These are phyloP conservation scores for Margaritispora aquatica DNA, from an alignment of 495 filamentous ascomycete genomes.

Conservation along the genomic window DNA sequence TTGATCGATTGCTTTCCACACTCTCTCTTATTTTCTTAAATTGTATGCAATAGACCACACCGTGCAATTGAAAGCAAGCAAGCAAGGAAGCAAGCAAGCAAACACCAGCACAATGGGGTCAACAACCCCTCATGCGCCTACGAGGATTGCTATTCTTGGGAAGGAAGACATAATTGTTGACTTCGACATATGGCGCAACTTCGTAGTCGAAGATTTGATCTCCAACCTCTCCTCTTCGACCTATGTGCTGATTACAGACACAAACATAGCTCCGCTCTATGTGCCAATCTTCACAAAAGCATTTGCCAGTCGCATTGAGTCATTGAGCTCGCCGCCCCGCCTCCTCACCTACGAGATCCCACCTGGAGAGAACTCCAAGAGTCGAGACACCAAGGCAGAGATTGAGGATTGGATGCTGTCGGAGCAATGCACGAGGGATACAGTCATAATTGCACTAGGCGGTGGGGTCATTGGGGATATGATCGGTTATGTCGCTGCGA, in stretches of 20 bases:
- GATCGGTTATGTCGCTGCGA: conserved; percentile 94
- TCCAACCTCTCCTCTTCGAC: conserved; percentile 73
- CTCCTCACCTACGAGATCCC: conserved; percentile 82
- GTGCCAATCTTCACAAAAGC: conserved; percentile 64
- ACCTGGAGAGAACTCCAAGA: conserved; percentile 90
- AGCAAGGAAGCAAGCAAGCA: no score
- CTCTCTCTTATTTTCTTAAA: background rate
- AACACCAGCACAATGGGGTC: conserved; percentile 21
- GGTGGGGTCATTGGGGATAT: conserved; percentile 97
- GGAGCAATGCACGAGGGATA: conserved; percentile 87
- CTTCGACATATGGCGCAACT: conserved; percentile 81
- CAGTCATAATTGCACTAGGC: conserved; percentile 90
- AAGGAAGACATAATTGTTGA: conserved; percentile 83
- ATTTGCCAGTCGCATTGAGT: conserved; percentile 54
- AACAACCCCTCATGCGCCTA: conserved; percentile 27
- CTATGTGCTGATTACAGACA: conserved; percentile 94
- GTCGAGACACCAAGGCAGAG: conserved; percentile 84
- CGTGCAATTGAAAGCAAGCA: background rate
- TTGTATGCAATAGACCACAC: background rate
- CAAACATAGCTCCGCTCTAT: conserved; percentile 79
- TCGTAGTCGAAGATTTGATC: conserved; percentile 77
- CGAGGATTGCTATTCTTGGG: conserved; percentile 45
- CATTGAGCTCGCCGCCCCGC: conserved; percentile 48
- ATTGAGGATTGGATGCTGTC: conserved; percentile 97
- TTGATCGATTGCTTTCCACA: background rate